Percentiles rank a stretch among this genome's conserved stretches.
These are phyloP conservation scores for Yamadazyma blattariae DNA, from an alignment of 1,139 yeast species.

Conservation along the genomic window DNA sequence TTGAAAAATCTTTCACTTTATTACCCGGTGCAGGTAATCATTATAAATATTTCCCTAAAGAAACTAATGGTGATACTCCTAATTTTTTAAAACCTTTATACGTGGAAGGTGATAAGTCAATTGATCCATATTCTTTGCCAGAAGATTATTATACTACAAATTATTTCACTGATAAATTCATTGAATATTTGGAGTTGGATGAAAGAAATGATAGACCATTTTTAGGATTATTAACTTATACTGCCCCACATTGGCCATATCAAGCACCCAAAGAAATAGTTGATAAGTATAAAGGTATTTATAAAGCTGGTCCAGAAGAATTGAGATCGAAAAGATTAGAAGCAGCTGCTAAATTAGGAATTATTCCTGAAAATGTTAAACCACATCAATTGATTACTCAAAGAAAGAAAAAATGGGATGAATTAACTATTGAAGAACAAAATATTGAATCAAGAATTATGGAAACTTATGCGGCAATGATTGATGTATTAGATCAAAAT, in stretches of 20 bases:
- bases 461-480: slow-evolving; percentile 63
- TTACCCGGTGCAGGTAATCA: slow-evolving; percentile 62
- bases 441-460: slow-evolving; percentile 40
- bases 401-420: slow-evolving; percentile 38
- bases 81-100: slow-evolving; percentile 34
- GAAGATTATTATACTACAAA: slow-evolving; percentile 48
- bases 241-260: slow-evolving; percentile 64
- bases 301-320: slow-evolving; percentile 48
- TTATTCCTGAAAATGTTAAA: slow-evolving; percentile 38
- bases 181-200: slow-evolving; percentile 32
- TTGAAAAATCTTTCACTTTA: slow-evolving; percentile 47
- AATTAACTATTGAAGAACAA: slow-evolving; percentile 33
- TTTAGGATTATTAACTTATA: slow-evolving; percentile 50
- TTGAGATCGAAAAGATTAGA: slow-evolving; percentile 37
- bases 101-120: slow-evolving; percentile 31
- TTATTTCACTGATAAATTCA: slow-evolving; percentile 42
- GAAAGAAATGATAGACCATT: slow-evolving; percentile 43
- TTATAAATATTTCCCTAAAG: slow-evolving; percentile 42
- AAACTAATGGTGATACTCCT: slow-evolving; percentile 16
- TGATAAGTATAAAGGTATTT: slow-evolving; percentile 46
- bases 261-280: slow-evolving; percentile 52
- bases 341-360: slow-evolving; percentile 40
- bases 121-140: slow-evolving; percentile 39
- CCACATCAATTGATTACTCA: slow-evolving; percentile 47
- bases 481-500: slow-evolving; percentile 49